Conservation (phyloP, 768 basidiomycete genomes). For the Exidia glandulosa region DNA sequence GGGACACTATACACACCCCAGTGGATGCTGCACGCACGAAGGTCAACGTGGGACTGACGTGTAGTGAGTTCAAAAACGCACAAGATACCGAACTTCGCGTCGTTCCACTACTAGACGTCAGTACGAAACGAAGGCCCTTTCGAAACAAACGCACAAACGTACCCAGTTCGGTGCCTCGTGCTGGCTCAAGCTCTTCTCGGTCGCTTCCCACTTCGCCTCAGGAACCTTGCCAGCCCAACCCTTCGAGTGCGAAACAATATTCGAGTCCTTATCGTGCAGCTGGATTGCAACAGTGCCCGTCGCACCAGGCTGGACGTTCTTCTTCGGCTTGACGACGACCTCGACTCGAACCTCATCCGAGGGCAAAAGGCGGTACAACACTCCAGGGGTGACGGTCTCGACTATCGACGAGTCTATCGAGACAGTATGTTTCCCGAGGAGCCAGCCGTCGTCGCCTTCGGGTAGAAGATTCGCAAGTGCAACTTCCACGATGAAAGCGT, state of each 20-base stretch:
- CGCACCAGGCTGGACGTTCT: conserved; percentile 16
- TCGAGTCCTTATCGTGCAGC: conserved; percentile 25
- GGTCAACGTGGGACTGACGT: neutral
- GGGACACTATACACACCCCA: conserved; percentile 22
- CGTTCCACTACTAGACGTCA: conserved; percentile 29
- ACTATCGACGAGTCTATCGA: conserved; percentile 14
- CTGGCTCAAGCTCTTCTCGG: conserved; percentile 23
- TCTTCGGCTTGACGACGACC: conserved; percentile 27
- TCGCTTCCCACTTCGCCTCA: conserved; percentile 29
- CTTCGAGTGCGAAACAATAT: conserved; percentile 22
- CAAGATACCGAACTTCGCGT: conserved; percentile 49
- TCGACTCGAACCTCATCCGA: conserved; percentile 41
- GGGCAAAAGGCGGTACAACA: conserved; percentile 34
- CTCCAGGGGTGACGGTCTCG: conserved; percentile 31
- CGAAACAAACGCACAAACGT: conserved; percentile 5
- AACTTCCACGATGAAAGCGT: conserved; percentile 40
- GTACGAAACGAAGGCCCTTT: neutral
- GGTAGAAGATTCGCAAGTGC: conserved; percentile 42
- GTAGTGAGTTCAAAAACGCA: conserved; percentile 16
- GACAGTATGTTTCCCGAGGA: conserved; percentile 12
- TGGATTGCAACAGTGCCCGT: conserved; percentile 11
- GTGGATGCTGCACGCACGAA: conserved; percentile 34
- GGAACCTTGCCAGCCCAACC: conserved; percentile 30
- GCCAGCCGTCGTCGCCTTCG: conserved; percentile 18
- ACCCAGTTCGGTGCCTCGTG: conserved; percentile 51